Evolutionary conservation across 108 stramenopile genomes (phyloP), one percentile per base, ranked within the genome.

Genomic region (Pseudonitzschia pungens): DNA sequence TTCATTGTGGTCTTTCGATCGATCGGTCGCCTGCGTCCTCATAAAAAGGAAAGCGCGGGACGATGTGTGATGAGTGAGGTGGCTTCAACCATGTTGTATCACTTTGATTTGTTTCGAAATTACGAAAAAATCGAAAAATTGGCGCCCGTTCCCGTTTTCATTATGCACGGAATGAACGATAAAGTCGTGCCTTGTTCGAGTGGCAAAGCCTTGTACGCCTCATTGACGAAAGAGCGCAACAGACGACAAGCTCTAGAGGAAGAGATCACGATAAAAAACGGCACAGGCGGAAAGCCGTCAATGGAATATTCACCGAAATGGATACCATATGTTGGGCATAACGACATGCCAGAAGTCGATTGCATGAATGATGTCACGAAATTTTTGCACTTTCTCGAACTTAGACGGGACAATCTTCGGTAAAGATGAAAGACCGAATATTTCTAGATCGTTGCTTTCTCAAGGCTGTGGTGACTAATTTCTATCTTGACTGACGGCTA

Each of bases 331-430:
- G 29, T 53, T n/a, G 77, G 77, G 6, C 77, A 78, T 44, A 78
- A 78, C 55, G 77, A 78, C 58, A 78, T 78, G 59, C 77, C 77
- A 32, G 64, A 72, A 43, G 41, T 59, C 24, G 40, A 48, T 14
- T 72, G 71, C 52, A 28, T 78, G 18, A 32, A 62, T 15, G 42
- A 66, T 22, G 55, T 66, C n/a, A 40, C 52, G 43, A 48, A 72
- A 22, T 78, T 78, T 41, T 68, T 78, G 58, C 11, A 68, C 31
- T 70, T 63, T 42, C 57, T 78, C 21, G 36, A 67, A 33, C 22
- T 2, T 12, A 12, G 54, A 55, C 54, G 45, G 18, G 10, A 48
- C 36, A 36, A 36, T 36, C 6, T 36, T 2, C 36, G 36, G 6
- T 6, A 5, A 36, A 36, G 36, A 6, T 36, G 36, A 36, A 5